Base-by-base conservation (phyloP, 2,329 filamentous ascomycete species). In the Fusarium sp. region DNA sequence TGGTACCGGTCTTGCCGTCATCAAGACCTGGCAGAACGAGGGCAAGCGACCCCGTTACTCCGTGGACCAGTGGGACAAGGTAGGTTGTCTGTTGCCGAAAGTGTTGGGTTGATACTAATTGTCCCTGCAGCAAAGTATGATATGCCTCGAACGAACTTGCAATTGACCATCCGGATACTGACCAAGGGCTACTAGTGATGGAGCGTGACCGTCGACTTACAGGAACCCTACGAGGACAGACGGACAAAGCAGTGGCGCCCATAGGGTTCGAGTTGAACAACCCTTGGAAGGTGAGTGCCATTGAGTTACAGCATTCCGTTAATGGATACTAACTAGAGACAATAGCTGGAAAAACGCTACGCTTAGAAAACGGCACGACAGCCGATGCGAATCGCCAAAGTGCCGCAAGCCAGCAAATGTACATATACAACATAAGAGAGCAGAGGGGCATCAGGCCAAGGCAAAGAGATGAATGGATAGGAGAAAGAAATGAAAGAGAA, bases 11-110 rank as follows among this genome's bases (percentile, higher is more conserved):
- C 78, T 92, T 74, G 87, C 88, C 43, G 87, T 87, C 74, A 83
- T 92, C 76, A 88, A 86, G 80, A 86, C 87, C 76, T 86, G 86
- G 84, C 85, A 88, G 75, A 91, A 91, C 81, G 90, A 90, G 71
- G 88, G 89, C 78, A 91, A 91, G 84, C 86, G 88, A 77, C 85
- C 87, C 64, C 88, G 90, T 75, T 90, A 89, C 80, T 89, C 88
- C 9, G 70, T 92, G 66, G 90, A 92, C 78, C 87, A 89, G 78
- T 92, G 90, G 90, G 90, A 92, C 76, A 88, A 82, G 83, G 90
- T 92, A 82, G 74, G 86, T 81, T 54, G 48, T 60, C 16, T 34
- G 35, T 48, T 48, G 50, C 32, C 37, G 25, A 37, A 14, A 32
- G 35, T 30, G 43, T 61, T 27, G 37, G 56, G 3, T 16, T n/a